Evolutionary conservation across 2,329 filamentous ascomycete genomes (phyloP).

Genomic region (Leptographium lundbergii): DNA sequence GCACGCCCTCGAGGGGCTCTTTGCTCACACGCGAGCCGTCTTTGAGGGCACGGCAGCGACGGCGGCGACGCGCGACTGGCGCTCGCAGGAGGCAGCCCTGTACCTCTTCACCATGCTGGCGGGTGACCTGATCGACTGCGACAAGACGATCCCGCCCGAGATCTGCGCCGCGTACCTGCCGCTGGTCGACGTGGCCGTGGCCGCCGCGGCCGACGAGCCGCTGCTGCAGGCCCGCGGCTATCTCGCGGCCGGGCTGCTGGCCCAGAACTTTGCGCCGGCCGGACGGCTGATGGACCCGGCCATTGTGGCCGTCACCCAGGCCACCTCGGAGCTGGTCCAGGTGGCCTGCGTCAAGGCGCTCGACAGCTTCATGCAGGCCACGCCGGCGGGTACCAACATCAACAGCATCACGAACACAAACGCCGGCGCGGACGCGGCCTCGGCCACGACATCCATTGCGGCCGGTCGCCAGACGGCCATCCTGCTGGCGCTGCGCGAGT

Average conservation of each 20-base stretch:
- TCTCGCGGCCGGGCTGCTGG: constrained; percentile 69
- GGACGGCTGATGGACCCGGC: constrained; percentile 57
- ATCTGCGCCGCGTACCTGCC: constrained; percentile 64
- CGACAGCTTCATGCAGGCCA: constrained; percentile 49
- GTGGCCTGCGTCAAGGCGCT: constrained; percentile 40
- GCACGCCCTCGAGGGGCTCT: constrained; percentile 64
- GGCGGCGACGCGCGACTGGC: constrained; percentile 30
- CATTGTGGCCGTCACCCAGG: constrained; percentile 60
- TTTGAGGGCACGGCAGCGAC: constrained; percentile 32
- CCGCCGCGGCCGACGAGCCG: constrained; percentile 46
- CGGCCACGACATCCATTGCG: background rate
- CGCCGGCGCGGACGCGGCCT: constrained; percentile 20
- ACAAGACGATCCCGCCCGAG: constrained; percentile 55
- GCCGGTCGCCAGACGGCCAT: constrained; percentile 47
- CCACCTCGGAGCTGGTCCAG: constrained; percentile 29
- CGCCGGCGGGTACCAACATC: background rate
- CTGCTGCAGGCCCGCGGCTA: constrained; percentile 80
- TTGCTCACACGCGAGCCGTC: constrained; percentile 61
- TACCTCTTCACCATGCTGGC: constrained; percentile 77
- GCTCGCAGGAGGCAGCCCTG: constrained; percentile 64
- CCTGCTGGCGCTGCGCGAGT: constrained; percentile 54
- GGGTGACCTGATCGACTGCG: constrained; percentile 69
- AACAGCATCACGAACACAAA: background rate
- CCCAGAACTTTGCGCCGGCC: constrained; percentile 53
- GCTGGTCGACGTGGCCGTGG: constrained; percentile 67